A percentile compares a stretch with the other conserved stretches of the same genome.
phyloP scores from a whole-genome alignment of 176 grass and related monocot genomes.

The Eremochloa ophiuroides region DNA sequence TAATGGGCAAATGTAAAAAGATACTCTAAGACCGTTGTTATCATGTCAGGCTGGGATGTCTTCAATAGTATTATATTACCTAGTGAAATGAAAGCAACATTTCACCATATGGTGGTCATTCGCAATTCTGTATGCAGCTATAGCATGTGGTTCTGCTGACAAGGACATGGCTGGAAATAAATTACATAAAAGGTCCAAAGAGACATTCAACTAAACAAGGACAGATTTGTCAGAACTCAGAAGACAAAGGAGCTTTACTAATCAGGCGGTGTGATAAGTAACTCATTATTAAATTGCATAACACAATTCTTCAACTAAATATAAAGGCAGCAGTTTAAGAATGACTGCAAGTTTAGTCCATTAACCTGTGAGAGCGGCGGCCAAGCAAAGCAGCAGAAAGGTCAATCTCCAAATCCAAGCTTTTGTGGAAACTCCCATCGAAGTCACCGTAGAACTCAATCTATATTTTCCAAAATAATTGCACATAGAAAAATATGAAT shows the following conservation, averaged over 20 bases:
- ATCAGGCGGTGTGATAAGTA: not conserved
- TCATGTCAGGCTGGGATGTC: not conserved
- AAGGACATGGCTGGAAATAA: not conserved
- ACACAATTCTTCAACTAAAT: not conserved
- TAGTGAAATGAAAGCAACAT: not conserved
- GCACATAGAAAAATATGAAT: not conserved
- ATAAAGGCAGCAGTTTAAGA: not conserved
- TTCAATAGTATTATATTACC: not conserved
- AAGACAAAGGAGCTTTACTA: not conserved
- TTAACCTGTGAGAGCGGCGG: constrained; percentile 77
- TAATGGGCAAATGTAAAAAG: not conserved
- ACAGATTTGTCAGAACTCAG: not conserved
- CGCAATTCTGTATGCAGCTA: not conserved
- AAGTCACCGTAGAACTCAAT: constrained; percentile 98
- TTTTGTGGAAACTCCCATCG: constrained; percentile 95
- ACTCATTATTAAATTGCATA: not conserved
- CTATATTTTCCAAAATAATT: constrained; percentile 32
- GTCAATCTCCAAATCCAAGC: constrained; percentile 86
- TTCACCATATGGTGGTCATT: not conserved
- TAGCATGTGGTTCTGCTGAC: not conserved
- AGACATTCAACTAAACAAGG: not conserved
- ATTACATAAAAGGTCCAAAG: not conserved
- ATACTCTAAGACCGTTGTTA: not conserved
- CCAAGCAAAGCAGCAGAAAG: constrained; percentile 96
- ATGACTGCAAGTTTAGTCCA: not conserved